Base-by-base conservation (phyloP, 495 filamentous ascomycete genomes). In the Xylaria curta region DNA sequence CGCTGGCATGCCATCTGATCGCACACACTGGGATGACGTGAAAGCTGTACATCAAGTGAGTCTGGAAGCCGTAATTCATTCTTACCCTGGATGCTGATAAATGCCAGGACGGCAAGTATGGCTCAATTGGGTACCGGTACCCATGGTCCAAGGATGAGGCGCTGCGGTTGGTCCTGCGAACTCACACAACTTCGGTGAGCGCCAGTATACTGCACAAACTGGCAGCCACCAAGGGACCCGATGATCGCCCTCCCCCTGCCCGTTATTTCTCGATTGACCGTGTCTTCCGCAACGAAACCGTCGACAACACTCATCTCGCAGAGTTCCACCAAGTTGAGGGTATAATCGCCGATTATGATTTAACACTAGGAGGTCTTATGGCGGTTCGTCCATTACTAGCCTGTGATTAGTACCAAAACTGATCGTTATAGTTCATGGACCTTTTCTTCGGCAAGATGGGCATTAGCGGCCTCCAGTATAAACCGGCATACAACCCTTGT, bases 301-400 rank as follows among this genome's bases (percentile, higher is more conserved):
- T 98, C 71, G 96, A 99, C 80, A 94, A 94, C 17, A 99, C 95
- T 6, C 95, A 99, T 85, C 84, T 99, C 71, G 94, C 94, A 15
- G 95, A 99, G 84, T 99, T 99, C 89, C 96, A 98, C 84, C 95
- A 99, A 80, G 91, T 99, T 58, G 95, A 99, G 83, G 95, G 95
- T 79, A 96, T 99, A 71, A 98, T 98, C 85, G 95, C 95, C 15
- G 95, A 99, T 80, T 97, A 95, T 76, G 91, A 90, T 28, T 84
- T 99, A 54, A 94, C 94, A 15, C 87, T 99, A 12, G 96, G 96
- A 73, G 96, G 94, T 40, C 85, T 98, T 31, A 56, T 56, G 84
- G 92, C 92, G 61, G 61, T 64, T 64, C 38, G 61, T 64, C 61
- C 12, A 19, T 46, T 5, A 19, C 4, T 47, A n/a, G 26, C 38